Evolutionary conservation across 228 moss, liverwort and hornwort species (phyloP).

Genomic region (Sphagnum magellanicum): DNA sequence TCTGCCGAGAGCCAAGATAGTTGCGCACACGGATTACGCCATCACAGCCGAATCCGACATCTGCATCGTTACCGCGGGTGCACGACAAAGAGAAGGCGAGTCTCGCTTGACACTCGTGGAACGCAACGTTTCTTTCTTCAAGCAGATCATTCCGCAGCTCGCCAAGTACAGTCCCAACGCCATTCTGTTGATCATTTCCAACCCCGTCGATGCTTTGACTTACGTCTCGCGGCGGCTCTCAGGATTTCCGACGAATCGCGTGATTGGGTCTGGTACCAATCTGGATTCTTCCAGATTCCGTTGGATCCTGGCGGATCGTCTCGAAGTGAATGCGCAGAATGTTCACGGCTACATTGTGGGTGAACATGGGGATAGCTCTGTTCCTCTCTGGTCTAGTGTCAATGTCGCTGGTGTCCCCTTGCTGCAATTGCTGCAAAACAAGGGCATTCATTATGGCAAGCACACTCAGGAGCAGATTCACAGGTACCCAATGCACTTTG

Average conservation of each 20-base stretch:
- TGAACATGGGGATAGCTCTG: constrained; percentile 89
- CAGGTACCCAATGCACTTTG: constrained; percentile 23
- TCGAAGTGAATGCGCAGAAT: constrained; percentile 68
- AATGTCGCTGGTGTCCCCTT: constrained; percentile 70
- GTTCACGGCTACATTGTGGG: constrained; percentile 90
- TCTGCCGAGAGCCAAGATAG: constrained; percentile 32
- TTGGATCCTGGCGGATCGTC: constrained; percentile 51
- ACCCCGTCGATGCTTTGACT: constrained; percentile 49
- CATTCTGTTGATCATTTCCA: constrained; percentile 33
- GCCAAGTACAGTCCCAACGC: constrained; percentile 34
- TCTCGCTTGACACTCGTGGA: constrained; percentile 27
- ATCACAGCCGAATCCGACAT: constrained; percentile 37
- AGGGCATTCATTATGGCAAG: constrained; percentile 25
- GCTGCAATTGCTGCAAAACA: constrained; percentile 28
- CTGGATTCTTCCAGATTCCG: constrained; percentile 82
- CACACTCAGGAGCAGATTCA: constrained; percentile 38
- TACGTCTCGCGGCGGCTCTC: constrained; percentile 77
- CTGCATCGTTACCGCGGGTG: constrained; percentile 48
- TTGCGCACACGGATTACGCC: constrained; percentile 32
- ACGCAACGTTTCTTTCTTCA: constrained; percentile 27
- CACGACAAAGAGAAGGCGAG: constrained; percentile 43
- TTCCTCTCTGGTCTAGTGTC: constrained; percentile 78
- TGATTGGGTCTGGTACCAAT: constrained; percentile 83
- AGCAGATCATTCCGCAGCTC: constrained; percentile 29
- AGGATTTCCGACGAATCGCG: constrained; percentile 64